These are phyloP conservation scores for Tinospora cordifolia DNA, from an alignment of 164 flowering plant genomes.

Conservation along the genomic window DNA sequence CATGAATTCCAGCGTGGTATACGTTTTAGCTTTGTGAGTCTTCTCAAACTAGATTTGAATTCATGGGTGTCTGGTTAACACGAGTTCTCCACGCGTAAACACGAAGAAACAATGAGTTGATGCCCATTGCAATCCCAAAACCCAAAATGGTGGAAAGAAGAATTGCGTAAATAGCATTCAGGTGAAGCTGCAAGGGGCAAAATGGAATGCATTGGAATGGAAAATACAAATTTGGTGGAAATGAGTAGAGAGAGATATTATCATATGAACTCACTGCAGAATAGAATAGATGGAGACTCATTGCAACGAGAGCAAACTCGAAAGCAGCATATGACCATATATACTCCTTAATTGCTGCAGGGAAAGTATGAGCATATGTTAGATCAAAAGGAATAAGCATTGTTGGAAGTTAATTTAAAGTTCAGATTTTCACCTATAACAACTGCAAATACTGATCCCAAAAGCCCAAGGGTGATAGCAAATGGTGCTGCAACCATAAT, in stretches of 20 bases:
- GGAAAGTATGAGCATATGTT: neutral
- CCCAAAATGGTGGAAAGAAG: conserved; percentile 20
- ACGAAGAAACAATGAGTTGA: conserved; percentile 19
- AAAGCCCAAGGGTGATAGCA: conserved; percentile 61
- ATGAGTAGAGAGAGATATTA: neutral
- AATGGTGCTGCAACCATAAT: conserved; percentile 70
- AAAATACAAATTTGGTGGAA: neutral
- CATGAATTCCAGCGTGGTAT: neutral
- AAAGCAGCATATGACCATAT: conserved; percentile 91
- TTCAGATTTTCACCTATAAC: conserved; percentile 45
- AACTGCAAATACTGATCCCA: conserved; percentile 64
- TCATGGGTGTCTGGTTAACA: neutral
- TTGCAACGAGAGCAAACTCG: conserved; percentile 65
- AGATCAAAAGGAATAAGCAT: neutral
- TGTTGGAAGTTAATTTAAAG: conserved; percentile 5
- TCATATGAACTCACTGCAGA: conserved; percentile 33
- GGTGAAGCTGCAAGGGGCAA: conserved; percentile 15
- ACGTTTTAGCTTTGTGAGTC: neutral
- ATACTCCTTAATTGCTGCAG: conserved; percentile 76
- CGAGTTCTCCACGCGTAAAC: conserved; percentile 4
- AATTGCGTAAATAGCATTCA: conserved; percentile 17
- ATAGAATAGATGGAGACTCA: conserved; percentile 53
- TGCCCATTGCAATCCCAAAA: conserved; percentile 18
- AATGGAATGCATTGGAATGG: neutral
- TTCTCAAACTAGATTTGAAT: conserved; percentile 15